A percentile compares a stretch with the other conserved stretches of the same genome.
Conservation (phyloP, 2,329 filamentous ascomycete genomes). For the Emergomyces pasteurianus region DNA sequence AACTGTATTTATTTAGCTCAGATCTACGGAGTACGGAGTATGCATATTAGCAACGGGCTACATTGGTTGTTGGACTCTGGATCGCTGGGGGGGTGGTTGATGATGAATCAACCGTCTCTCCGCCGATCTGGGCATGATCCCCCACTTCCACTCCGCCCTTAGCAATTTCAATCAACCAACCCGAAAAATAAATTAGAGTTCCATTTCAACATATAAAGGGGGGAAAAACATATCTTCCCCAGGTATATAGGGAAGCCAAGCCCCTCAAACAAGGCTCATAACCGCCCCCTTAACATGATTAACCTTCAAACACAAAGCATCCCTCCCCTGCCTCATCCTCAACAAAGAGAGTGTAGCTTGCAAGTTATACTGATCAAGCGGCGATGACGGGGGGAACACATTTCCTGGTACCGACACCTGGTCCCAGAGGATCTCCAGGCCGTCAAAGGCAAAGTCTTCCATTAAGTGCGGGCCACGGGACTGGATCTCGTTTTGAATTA, state of each 20-base stretch:
- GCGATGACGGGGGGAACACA: slow-evolving; percentile 4
- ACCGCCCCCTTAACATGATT: slow-evolving; percentile 2
- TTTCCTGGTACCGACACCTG: not conserved
- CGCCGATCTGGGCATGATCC: not conserved
- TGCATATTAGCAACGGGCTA: too few species aligned
- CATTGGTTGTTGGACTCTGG: too few species aligned
- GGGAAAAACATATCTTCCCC: too few species aligned
- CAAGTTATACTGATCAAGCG: slow-evolving; percentile 7
- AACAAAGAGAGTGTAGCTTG: slow-evolving; percentile 7
- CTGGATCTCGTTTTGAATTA: slow-evolving; percentile 7
- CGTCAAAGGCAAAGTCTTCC: slow-evolving; percentile 7
- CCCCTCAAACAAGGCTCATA: slow-evolving; percentile 4
- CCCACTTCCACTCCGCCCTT: not conserved
- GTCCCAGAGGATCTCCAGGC: slow-evolving; percentile 9
- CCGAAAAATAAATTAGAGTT: not conserved
- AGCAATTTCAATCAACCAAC: not conserved
- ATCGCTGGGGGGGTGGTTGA: too few species aligned
- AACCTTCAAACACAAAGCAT: slow-evolving; percentile 7
- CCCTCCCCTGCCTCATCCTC: slow-evolving; percentile 5
- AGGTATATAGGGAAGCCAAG: too few species aligned
- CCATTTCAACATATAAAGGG: not conserved
- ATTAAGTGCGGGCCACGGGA: slow-evolving; percentile 1
- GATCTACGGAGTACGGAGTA: too few species aligned
- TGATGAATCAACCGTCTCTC: not conserved
- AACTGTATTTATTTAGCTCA: too few species aligned